A percentile compares a stretch with the other conserved stretches of the same genome.
phyloP scores from a whole-genome alignment of 2,329 filamentous ascomycete genomes.

The Rutstroemia sp. region DNA sequence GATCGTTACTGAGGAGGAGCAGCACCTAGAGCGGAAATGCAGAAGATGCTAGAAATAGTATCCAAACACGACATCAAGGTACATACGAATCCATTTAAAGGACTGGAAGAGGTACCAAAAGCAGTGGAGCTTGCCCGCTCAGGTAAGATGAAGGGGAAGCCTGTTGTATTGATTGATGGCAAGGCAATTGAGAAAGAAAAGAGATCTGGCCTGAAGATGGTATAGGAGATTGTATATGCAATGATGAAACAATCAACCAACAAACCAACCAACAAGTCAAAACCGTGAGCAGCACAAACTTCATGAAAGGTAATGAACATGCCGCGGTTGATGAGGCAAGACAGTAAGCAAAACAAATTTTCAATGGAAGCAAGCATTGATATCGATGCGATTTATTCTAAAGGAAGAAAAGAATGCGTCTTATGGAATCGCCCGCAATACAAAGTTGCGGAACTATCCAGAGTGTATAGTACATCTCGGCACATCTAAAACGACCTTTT shows the following conservation, averaged over 20 bases:
- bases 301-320: neutral
- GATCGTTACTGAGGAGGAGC: constrained; percentile 15
- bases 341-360: neutral
- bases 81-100: constrained; percentile 43
- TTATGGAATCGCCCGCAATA: too few species aligned
- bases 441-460: too few species aligned
- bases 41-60: constrained; percentile 41
- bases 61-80: constrained; percentile 40
- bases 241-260: too few species aligned
- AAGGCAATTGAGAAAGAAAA: constrained; percentile 27
- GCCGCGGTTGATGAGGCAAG: neutral
- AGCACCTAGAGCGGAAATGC: constrained; percentile 36
- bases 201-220: constrained; percentile 17
- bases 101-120: constrained; percentile 43
- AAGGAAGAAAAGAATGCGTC: neutral
- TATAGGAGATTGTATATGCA: neutral
- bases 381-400: neutral
- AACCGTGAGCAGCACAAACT: too few species aligned
- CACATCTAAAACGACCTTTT: neutral
- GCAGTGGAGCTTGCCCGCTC: constrained; percentile 42
- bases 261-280: too few species aligned
- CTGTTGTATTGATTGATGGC: constrained; percentile 43
- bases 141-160: constrained; percentile 49
- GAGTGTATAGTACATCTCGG: constrained; percentile 4
- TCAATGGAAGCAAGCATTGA: neutral